Percentiles rank a stretch among this genome's conserved stretches.
Evolutionary conservation across 106 monocot species (phyloP).

Genomic region (Acorus gramineus): DNA sequence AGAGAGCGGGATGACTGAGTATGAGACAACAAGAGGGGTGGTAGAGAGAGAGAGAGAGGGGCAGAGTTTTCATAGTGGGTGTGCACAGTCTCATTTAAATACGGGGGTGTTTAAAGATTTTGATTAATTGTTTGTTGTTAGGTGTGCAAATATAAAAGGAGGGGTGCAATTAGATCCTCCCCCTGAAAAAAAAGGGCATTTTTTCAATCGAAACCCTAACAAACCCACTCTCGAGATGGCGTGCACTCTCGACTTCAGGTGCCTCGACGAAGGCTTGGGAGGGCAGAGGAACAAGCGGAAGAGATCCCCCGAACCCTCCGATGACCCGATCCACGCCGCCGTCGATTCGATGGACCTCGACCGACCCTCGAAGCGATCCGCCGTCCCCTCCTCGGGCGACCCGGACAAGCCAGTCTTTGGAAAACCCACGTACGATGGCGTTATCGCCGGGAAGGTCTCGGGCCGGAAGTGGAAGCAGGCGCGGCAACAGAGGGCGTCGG

Average conservation of each 20-base stretch:
- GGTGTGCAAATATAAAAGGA: too few species aligned
- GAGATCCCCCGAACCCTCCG: slow-evolving; percentile 3
- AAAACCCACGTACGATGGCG: slow-evolving; percentile 73
- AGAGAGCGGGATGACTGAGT: too few species aligned
- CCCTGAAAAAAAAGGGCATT: too few species aligned
- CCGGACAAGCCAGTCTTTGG: slow-evolving; percentile 21
- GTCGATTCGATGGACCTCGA: slow-evolving; percentile 49
- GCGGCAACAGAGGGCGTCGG: slow-evolving; percentile 60
- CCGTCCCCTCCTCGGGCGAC: neutral
- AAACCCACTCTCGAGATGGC: slow-evolving; percentile 39
- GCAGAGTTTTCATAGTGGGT: too few species aligned
- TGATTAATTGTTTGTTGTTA: too few species aligned
- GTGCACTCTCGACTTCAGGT: slow-evolving; percentile 74
- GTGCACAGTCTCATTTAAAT: too few species aligned
- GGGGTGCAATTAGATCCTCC: too few species aligned
- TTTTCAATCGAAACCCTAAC: too few species aligned
- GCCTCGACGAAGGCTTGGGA: slow-evolving; percentile 88
- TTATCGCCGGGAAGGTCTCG: slow-evolving; percentile 71
- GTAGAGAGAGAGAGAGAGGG: too few species aligned
- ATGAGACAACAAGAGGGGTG: too few species aligned
- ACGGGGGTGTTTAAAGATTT: too few species aligned
- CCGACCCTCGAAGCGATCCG: neutral
- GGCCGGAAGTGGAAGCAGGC: slow-evolving; percentile 93
- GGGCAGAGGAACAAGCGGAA: slow-evolving; percentile 74
- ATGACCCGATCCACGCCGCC: neutral